Evolutionary conservation across 2,329 filamentous ascomycete genomes (phyloP).

Genomic region (Microascus cirrosus): DNA sequence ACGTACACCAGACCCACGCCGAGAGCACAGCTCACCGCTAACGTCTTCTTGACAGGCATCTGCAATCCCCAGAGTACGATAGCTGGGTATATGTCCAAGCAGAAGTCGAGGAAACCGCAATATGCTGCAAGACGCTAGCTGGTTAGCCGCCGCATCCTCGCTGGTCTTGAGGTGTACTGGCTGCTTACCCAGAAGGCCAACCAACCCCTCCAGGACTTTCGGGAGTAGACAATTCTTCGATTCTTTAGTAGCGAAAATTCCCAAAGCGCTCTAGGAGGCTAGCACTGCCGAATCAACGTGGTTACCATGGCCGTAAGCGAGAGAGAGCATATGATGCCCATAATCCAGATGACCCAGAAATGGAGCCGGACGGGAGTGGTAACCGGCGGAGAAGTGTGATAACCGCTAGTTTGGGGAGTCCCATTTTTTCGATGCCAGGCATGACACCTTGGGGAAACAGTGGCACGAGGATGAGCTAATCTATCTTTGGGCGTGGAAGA

Average conservation of each 20-base stretch:
- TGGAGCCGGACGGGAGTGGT: slow-evolving; percentile 10
- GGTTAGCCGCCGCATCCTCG: slow-evolving; percentile 4
- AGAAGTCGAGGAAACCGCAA: slow-evolving; percentile 14
- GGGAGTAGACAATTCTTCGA: slow-evolving; percentile 10
- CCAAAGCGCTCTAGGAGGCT: slow-evolving; percentile 12
- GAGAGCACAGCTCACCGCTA: slow-evolving; percentile 12
- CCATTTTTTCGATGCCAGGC: slow-evolving; percentile 15
- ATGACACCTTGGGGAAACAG: too few species aligned
- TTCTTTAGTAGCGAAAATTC: slow-evolving; percentile 8
- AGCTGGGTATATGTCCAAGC: slow-evolving; percentile 14
- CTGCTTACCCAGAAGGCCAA: background rate
- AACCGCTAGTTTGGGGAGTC: slow-evolving; percentile 17
- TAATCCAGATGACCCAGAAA: slow-evolving; percentile 11
- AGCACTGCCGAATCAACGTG: slow-evolving; percentile 13
- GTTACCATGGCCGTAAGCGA: slow-evolving; percentile 9
- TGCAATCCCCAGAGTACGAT: slow-evolving; percentile 11
- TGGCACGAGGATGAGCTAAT: too few species aligned
- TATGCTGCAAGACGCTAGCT: slow-evolving; percentile 10
- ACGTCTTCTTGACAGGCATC: slow-evolving; percentile 13
- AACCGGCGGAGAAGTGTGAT: slow-evolving; percentile 14
- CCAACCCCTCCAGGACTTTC: slow-evolving; percentile 5
- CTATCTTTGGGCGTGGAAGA: too few species aligned
- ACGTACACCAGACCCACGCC: slow-evolving; percentile 15
- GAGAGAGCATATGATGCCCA: slow-evolving; percentile 9
- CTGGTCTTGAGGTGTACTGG: background rate